Conservation (phyloP, 2,329 filamentous ascomycete genomes). For the Neofusicoccum kwambonambiense region DNA sequence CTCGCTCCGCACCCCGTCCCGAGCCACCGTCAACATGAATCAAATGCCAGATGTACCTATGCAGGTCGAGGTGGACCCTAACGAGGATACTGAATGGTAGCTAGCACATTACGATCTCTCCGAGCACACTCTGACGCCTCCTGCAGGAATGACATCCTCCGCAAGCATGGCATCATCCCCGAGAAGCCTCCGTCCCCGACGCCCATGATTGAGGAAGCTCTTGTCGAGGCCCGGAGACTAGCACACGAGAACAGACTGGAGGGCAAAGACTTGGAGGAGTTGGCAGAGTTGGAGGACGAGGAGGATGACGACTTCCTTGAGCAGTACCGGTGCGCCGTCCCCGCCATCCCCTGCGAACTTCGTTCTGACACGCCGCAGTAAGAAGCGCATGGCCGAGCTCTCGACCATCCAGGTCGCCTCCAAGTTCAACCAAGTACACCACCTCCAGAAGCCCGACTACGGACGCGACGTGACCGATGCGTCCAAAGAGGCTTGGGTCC, state of each 20-base stretch:
- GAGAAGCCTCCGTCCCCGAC: conserved; percentile 95
- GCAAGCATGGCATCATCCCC: conserved; percentile 95
- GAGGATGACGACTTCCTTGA: conserved; percentile 93
- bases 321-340: conserved; percentile 62
- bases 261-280: conserved; percentile 90
- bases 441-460: conserved; percentile 92
- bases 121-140: conserved; percentile 17
- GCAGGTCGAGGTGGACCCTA: conserved; percentile 87
- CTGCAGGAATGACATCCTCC: conserved; percentile 94
- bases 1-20: background rate
- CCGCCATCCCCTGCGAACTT: background rate
- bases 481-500: conserved; percentile 64
- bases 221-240: conserved; percentile 76
- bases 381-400: conserved; percentile 84
- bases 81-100: conserved; percentile 97
- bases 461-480: conserved; percentile 87
- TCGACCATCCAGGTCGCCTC: conserved; percentile 71
- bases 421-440: conserved; percentile 87
- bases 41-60: conserved; percentile 55
- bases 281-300: conserved; percentile 89
- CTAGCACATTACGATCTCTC: background rate
- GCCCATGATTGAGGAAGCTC: conserved; percentile 91
- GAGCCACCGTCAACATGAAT: conserved; percentile 27
- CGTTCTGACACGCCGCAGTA: conserved; percentile 37
- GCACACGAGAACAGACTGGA: conserved; percentile 92